A percentile compares a stretch with the other conserved stretches of the same genome.
Evolutionary conservation across 306 rosid genomes (phyloP).

Genomic region (Sophora flavescens): DNA sequence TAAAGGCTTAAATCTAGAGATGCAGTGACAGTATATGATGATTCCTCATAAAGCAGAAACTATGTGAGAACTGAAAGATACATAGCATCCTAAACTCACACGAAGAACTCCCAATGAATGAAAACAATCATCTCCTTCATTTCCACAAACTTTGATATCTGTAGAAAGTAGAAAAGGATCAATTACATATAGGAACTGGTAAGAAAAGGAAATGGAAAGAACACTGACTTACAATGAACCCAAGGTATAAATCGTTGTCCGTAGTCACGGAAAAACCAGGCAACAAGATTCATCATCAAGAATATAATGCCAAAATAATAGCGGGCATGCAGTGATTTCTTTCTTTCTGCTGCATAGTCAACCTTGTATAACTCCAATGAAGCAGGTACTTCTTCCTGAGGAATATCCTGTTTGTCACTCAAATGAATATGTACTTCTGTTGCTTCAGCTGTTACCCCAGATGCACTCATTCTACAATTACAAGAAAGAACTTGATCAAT

Average conservation of each 20-base stretch:
- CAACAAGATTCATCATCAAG: conserved; percentile 70
- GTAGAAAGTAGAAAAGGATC: conserved; percentile 37
- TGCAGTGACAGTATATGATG: not conserved
- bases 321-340: conserved; percentile 65
- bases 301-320: conserved; percentile 70
- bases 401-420: conserved; percentile 41
- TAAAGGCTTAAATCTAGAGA: not conserved
- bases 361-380: conserved; percentile 46
- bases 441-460: conserved; percentile 49
- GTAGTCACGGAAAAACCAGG: conserved; percentile 94
- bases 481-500: conserved; percentile 11
- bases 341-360: conserved; percentile 60
- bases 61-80: conserved; percentile 59
- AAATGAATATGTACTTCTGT: conserved; percentile 22
- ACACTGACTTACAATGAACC: conserved; percentile 61
- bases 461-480: conserved; percentile 63
- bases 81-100: conserved; percentile 85
- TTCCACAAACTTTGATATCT: conserved; percentile 83
- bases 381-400: conserved; percentile 45
- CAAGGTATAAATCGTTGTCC: conserved; percentile 68
- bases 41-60: conserved; percentile 5
- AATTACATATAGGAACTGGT: not conserved
- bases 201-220: conserved; percentile 15
- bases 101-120: conserved; percentile 82
- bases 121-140: conserved; percentile 69